Percentiles rank a stretch among this genome's conserved stretches.
Conservation (phyloP, 352 stramenopile species). For the Phytopythium aichiense region DNA sequence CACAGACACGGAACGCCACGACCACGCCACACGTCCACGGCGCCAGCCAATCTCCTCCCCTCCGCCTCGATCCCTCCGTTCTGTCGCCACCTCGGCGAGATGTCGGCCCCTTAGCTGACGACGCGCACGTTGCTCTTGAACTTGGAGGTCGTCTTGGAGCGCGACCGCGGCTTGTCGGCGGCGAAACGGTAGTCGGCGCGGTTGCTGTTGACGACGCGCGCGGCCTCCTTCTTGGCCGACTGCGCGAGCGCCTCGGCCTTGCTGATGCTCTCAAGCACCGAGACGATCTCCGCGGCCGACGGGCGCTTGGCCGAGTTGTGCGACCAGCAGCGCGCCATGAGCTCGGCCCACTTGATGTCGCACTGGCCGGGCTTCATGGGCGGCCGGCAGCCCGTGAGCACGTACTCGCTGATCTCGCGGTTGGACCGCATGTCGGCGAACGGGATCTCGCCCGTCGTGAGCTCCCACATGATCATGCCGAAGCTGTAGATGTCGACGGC, state of each 20-base stretch:
- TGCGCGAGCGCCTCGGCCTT: slow-evolving; percentile 63
- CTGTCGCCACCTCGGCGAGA: neutral
- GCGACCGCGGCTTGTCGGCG: slow-evolving; percentile 42
- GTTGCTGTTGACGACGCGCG: slow-evolving; percentile 72
- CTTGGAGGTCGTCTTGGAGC: slow-evolving; percentile 41
- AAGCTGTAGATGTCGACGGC: slow-evolving; percentile 88
- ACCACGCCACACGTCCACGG: neutral
- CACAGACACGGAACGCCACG: slow-evolving; percentile 1
- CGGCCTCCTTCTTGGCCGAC: slow-evolving; percentile 56
- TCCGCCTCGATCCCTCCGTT: neutral
- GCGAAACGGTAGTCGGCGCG: slow-evolving; percentile 75
- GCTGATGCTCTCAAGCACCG: slow-evolving; percentile 73
- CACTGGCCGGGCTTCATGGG: slow-evolving; percentile 72
- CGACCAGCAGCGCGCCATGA: slow-evolving; percentile 84
- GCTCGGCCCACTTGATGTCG: slow-evolving; percentile 81
- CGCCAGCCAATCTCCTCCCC: neutral
- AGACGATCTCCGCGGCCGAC: slow-evolving; percentile 78
- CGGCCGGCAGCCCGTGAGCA: slow-evolving; percentile 69
- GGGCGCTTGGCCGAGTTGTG: slow-evolving; percentile 66
- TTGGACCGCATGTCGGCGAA: slow-evolving; percentile 67
- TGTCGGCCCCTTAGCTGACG: slow-evolving; percentile 14
- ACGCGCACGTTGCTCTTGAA: slow-evolving; percentile 73
- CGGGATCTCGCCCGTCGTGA: slow-evolving; percentile 77
- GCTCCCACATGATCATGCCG: slow-evolving; percentile 86
- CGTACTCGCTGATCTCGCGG: slow-evolving; percentile 68